A percentile compares a stretch with the other conserved stretches of the same genome.
phyloP scores from a whole-genome alignment of 73 alveolate species.

The Uronychia setigera region DNA sequence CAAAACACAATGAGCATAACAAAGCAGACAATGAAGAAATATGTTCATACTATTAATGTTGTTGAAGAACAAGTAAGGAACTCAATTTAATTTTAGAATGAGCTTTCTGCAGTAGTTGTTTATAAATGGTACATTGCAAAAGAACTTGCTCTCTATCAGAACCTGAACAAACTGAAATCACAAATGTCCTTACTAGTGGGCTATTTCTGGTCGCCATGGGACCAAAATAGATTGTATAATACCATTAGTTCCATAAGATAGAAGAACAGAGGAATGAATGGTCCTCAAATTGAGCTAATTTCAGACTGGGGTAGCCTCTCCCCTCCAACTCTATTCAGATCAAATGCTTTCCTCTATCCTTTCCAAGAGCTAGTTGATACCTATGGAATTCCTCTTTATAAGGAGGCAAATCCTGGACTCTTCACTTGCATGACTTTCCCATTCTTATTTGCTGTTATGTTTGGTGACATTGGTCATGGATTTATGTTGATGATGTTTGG shows the following conservation, averaged over 20 bases:
- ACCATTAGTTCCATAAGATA: slow-evolving; percentile 41
- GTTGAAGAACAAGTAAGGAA: neutral
- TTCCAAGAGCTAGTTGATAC: slow-evolving; percentile 91
- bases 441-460: slow-evolving; percentile 94
- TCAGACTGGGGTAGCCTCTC: slow-evolving; percentile 20
- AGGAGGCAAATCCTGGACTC: slow-evolving; percentile 93
- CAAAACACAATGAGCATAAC: neutral
- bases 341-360: slow-evolving; percentile 86
- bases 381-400: slow-evolving; percentile 92
- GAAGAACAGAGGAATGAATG: slow-evolving; percentile 20
- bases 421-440: slow-evolving; percentile 92
- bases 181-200: slow-evolving; percentile 66
- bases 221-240: slow-evolving; percentile 12
- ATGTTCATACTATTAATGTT: neutral
- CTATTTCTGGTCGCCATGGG: slow-evolving; percentile 67
- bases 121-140: slow-evolving; percentile 50
- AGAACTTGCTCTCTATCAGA: slow-evolving; percentile 49
- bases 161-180: slow-evolving; percentile 59
- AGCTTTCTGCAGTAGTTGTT: slow-evolving; percentile 24
- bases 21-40: neutral
- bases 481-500: slow-evolving; percentile 66
- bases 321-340: slow-evolving; percentile 88
- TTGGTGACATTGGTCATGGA: slow-evolving; percentile 99
- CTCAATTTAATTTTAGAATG: neutral
- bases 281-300: slow-evolving; percentile 31